Evolutionary conservation across 163 green algal species (phyloP).

Genomic region (Coccomyxa subellipsoidea): DNA sequence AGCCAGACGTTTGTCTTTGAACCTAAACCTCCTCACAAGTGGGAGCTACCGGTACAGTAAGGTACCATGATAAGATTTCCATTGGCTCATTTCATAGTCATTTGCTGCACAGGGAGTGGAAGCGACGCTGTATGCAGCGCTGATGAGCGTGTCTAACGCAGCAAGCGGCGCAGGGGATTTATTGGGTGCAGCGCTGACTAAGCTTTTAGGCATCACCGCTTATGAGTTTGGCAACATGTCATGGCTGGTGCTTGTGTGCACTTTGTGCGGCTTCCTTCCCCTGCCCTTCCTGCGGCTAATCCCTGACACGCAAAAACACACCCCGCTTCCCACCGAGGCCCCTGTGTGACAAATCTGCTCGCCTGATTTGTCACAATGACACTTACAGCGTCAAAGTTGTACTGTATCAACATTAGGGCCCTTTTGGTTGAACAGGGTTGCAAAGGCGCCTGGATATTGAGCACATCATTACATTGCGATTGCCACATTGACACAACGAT

Average conservation of each 20-base stretch:
- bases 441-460: too few species aligned
- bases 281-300: constrained; percentile 17
- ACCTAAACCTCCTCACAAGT: too few species aligned
- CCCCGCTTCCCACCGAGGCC: neutral
- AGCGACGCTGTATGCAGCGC: constrained; percentile 18
- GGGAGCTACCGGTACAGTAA: too few species aligned
- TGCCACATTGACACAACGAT: too few species aligned
- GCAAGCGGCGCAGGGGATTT: neutral
- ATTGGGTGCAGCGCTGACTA: constrained; percentile 10
- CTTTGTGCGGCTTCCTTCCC: constrained; percentile 8
- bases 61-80: too few species aligned
- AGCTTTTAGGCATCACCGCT: constrained; percentile 14
- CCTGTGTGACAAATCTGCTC: neutral
- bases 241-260: constrained; percentile 7
- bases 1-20: too few species aligned
- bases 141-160: constrained; percentile 27
- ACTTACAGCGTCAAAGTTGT: too few species aligned
- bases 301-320: neutral
- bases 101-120: constrained; percentile 29
- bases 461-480: too few species aligned
- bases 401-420: too few species aligned
- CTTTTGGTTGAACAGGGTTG: too few species aligned
- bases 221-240: constrained; percentile 12
- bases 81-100: too few species aligned
- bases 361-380: too few species aligned